Evolutionary conservation across 1,139 yeast species (phyloP).

Genomic region (Petasospora fabianii): DNA sequence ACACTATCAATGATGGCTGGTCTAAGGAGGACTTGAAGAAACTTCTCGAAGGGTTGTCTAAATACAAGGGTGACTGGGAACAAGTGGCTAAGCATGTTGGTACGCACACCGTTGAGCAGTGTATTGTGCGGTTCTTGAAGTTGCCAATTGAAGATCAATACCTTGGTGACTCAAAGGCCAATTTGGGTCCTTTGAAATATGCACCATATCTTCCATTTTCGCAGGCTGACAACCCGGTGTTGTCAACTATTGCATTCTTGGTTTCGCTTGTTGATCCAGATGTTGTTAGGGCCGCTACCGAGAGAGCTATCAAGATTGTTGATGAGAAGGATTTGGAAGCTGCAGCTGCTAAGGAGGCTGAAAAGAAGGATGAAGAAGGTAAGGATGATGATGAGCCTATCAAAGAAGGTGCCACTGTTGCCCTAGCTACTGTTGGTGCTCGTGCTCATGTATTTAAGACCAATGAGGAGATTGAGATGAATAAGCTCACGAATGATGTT

Average conservation of each 20-base stretch:
- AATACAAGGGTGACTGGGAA: slow-evolving; percentile 68
- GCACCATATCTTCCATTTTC: slow-evolving; percentile 83
- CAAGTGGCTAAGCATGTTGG: slow-evolving; percentile 63
- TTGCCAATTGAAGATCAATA: slow-evolving; percentile 79
- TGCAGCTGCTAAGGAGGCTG: slow-evolving; percentile 14
- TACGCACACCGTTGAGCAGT: slow-evolving; percentile 71
- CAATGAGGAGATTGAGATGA: slow-evolving; percentile 78
- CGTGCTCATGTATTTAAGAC: slow-evolving; percentile 80
- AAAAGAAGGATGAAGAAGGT: slow-evolving; percentile 4
- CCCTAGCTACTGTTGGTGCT: slow-evolving; percentile 71
- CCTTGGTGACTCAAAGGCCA: slow-evolving; percentile 43
- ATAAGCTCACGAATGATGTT: slow-evolving; percentile 52
- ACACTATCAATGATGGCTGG: slow-evolving; percentile 53
- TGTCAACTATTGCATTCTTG: slow-evolving; percentile 84
- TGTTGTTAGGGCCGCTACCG: slow-evolving; percentile 79
- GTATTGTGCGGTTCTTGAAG: slow-evolving; percentile 74
- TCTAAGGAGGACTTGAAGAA: slow-evolving; percentile 52
- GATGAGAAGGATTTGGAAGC: slow-evolving; percentile 39
- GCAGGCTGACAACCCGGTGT: slow-evolving; percentile 85
- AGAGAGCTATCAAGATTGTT: slow-evolving; percentile 55
- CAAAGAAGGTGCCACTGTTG: slow-evolving; percentile 49
- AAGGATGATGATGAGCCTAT: slow-evolving; percentile 16
- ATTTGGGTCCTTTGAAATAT: slow-evolving; percentile 72
- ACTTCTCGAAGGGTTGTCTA: slow-evolving; percentile 60
- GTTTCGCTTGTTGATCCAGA: slow-evolving; percentile 85